phyloP scores from a whole-genome alignment of 139 green algal species.

The Asterochloris sp. region DNA sequence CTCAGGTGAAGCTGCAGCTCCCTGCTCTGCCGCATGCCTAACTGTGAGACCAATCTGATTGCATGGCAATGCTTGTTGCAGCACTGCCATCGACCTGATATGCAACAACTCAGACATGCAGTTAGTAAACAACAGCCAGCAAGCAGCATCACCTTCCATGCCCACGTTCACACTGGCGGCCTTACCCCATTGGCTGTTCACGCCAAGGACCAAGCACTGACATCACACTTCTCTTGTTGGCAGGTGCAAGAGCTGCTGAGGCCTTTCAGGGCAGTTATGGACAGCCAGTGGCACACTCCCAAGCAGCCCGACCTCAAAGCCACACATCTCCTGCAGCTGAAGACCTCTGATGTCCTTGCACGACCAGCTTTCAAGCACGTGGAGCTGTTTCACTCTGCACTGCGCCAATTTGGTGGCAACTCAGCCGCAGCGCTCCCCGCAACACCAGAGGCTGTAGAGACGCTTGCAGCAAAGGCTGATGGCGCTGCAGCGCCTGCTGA shows the following conservation, averaged over 20 bases:
- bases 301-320: background rate
- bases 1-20: background rate
- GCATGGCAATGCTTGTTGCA: background rate
- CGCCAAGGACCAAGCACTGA: too few species aligned
- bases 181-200: too few species aligned
- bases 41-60: background rate
- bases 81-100: too few species aligned
- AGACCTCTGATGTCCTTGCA: constrained; percentile 1
- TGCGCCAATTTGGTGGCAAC: background rate
- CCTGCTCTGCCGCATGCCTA: background rate
- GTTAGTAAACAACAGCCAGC: too few species aligned
- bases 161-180: too few species aligned
- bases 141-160: too few species aligned
- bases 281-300: constrained; percentile 21
- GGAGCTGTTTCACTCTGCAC: constrained; percentile 12
- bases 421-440: background rate
- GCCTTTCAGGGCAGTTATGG: constrained; percentile 18
- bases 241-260: constrained; percentile 15
- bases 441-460: background rate
- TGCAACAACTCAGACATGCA: too few species aligned
- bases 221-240: background rate
- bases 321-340: background rate
- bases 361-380: constrained; percentile 23
- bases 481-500: too few species aligned
- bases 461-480: background rate